Evolutionary conservation across 306 rosid species (phyloP), one percentile per base, ranked within the genome.

Genomic region (Fagus sylvatica): DNA sequence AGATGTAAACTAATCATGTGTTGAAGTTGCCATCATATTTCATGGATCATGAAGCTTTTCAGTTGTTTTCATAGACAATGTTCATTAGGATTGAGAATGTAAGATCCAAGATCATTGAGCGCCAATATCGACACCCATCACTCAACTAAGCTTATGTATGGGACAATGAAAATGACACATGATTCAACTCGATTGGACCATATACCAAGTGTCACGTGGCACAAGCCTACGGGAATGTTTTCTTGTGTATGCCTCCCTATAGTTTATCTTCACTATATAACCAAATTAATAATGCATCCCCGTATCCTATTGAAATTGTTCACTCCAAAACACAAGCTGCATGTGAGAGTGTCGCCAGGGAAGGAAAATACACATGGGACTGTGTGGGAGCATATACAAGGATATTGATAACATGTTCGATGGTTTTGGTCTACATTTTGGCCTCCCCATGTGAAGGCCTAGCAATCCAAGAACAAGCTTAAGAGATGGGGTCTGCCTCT

Each of bases 301-400:
- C 84, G 73, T 59, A 56, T 60, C 57, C 16, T 10, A 69, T 77
- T 72, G 79, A 55, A 76, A 54, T 69, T 82, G 48, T 68, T 76
- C 75, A 32, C 42, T 76, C 80, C 73, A 32, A 72, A 78, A 76
- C 82, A 43, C 4, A 54, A 60, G 37, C 1, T 80, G 85, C 91
- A 91, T 91, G 93, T 91, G 93, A 67, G 71, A 2, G 65, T 89
- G 91, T 87, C 88, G 28, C 78, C 37, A 34, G 34, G 74, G 79
- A 60, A 81, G 80, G 90, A 81, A 87, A 81, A 73, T 64, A 82
- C 80, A 81, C 79, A 81, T 75, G 78, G 41, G 49, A 22, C 69
- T 22, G 28, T 22, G 28, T 22, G 28, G 28, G 22, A 17, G 9
- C 71, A 69, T 37, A 7, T 54, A 57, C 30, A 76, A 41, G 59